Conservation (phyloP, 768 basidiomycete genomes). For the Collybia nuda region DNA sequence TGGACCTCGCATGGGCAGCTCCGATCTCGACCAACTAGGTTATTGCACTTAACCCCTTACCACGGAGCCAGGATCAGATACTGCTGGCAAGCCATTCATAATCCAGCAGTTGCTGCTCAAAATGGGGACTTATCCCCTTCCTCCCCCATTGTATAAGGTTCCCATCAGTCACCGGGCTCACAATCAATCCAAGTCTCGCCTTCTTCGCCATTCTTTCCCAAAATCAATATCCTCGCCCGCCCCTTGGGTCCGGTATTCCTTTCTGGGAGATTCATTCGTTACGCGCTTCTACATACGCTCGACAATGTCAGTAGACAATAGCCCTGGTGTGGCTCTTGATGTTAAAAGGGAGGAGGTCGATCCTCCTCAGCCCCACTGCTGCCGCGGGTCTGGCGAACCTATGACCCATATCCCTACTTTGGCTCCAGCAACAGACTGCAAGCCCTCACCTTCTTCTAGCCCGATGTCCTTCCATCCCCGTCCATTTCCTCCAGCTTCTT, state of each 20-base stretch:
- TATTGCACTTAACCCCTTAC: slow-evolving; percentile 11
- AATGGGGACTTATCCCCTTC: slow-evolving; percentile 17
- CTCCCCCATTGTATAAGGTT: slow-evolving; percentile 17
- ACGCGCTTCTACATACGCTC: slow-evolving; percentile 13
- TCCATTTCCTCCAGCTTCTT: slow-evolving; percentile 63
- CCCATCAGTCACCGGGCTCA: slow-evolving; percentile 5
- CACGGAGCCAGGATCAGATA: slow-evolving; percentile 15
- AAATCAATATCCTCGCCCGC: slow-evolving; percentile 15
- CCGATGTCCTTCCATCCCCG: slow-evolving; percentile 50
- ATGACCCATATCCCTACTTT: slow-evolving; percentile 21
- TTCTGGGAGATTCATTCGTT: slow-evolving; percentile 22
- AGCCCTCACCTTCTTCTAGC: slow-evolving; percentile 16
- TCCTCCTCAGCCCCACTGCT: slow-evolving; percentile 28
- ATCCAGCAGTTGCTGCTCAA: not conserved
- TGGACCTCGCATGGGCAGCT: slow-evolving; percentile 18
- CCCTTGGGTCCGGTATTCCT: slow-evolving; percentile 29
- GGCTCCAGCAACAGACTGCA: slow-evolving; percentile 27
- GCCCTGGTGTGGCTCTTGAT: slow-evolving; percentile 17
- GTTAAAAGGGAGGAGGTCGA: slow-evolving; percentile 28
- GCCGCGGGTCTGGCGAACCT: slow-evolving; percentile 42
- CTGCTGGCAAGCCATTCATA: slow-evolving; percentile 10
- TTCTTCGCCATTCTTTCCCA: slow-evolving; percentile 14
- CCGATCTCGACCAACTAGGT: slow-evolving; percentile 5
- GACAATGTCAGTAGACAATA: slow-evolving; percentile 31
- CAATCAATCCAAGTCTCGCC: slow-evolving; percentile 2